phyloP scores from a whole-genome alignment of 177 flowering plant species.

The Telopea speciosissima region DNA sequence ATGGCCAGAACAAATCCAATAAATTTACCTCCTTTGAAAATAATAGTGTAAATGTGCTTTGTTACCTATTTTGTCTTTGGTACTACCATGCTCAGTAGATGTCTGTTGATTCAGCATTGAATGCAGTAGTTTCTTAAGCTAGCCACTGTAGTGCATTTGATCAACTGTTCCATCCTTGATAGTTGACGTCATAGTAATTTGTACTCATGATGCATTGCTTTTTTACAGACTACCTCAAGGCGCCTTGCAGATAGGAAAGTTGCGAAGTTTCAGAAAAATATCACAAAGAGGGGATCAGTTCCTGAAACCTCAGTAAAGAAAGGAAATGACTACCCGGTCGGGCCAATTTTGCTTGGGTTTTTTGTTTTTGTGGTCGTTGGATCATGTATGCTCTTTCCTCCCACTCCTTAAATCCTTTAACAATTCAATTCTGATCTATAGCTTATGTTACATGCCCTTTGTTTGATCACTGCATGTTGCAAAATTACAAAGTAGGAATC shows the following conservation, averaged over 20 bases:
- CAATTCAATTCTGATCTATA: neutral
- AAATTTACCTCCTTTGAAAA: too few species aligned
- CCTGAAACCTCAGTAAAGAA: constrained; percentile 16
- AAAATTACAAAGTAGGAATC: too few species aligned
- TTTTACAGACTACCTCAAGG: constrained; percentile 33
- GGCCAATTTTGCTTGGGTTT: constrained; percentile 28
- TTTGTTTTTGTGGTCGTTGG: constrained; percentile 30
- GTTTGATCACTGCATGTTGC: too few species aligned
- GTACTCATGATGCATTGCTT: neutral
- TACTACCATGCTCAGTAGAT: too few species aligned
- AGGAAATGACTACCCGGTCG: constrained; percentile 24
- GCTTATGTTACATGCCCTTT: too few species aligned
- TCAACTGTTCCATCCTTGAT: too few species aligned
- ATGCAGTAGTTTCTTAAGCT: too few species aligned
- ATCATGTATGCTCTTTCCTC: constrained; percentile 22
- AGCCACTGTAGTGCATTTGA: too few species aligned
- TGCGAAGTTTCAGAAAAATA: constrained; percentile 36
- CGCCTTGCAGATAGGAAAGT: constrained; percentile 33
- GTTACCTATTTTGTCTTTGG: too few species aligned
- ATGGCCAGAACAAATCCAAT: too few species aligned
- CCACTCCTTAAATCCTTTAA: neutral
- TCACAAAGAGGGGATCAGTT: constrained; percentile 27
- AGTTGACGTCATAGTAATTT: neutral
- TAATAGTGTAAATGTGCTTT: too few species aligned
- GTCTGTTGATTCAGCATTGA: too few species aligned